Evolutionary conservation across 139 green algal species (phyloP).

Genomic region (Coelastrella sp.): DNA sequence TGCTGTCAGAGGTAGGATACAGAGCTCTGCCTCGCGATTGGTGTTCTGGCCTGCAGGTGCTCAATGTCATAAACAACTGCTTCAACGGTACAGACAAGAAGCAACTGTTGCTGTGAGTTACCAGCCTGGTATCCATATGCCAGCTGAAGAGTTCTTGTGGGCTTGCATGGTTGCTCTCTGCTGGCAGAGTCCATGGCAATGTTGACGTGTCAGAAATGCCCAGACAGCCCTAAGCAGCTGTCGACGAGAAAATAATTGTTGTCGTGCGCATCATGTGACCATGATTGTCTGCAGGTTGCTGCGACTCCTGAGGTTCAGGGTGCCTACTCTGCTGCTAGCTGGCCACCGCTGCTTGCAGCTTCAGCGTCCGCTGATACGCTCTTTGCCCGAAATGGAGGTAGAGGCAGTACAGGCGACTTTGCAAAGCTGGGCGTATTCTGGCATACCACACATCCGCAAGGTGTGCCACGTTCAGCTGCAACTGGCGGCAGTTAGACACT

Average conservation of each 20-base stretch:
- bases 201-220: no score
- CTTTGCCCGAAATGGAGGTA: constrained; percentile 45
- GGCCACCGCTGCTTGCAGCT: constrained; percentile 33
- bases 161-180: neutral
- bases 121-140: neutral
- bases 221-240: no score
- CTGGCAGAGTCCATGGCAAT: no score
- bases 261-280: no score
- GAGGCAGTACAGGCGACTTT: constrained; percentile 18
- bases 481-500: neutral
- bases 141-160: neutral
- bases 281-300: constrained; percentile 57
- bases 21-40: no score
- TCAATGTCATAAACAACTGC: neutral
- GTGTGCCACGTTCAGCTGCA: no score
- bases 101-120: constrained; percentile 27
- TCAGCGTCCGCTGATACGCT: constrained; percentile 15
- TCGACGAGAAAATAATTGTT: no score
- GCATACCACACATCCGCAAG: neutral
- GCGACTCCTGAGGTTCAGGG: constrained; percentile 8
- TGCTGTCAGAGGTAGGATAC: no score
- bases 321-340: constrained; percentile 49
- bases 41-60: constrained; percentile 11
- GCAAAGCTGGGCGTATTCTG: constrained; percentile 36
- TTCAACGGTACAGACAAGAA: neutral